A percentile compares a stretch with the other conserved stretches of the same genome.
These are phyloP conservation scores for Fusarium nelsonii DNA, from an alignment of 2,329 filamentous ascomycete genomes.

Conservation along the genomic window DNA sequence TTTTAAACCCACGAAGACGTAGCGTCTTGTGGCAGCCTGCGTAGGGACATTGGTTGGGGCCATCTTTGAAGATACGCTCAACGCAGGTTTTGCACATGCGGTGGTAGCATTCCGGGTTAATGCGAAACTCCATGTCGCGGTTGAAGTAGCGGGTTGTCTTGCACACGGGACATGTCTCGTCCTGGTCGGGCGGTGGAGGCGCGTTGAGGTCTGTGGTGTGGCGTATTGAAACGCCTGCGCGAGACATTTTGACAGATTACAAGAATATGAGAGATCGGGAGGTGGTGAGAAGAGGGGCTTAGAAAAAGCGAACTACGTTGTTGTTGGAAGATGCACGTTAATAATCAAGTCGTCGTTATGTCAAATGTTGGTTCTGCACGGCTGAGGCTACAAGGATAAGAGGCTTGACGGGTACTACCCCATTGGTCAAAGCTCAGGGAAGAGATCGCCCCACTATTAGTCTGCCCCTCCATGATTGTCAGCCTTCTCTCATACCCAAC, in stretches of 20 bases:
- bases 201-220: conserved; percentile 38
- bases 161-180: conserved; percentile 95
- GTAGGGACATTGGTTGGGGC: conserved; percentile 92
- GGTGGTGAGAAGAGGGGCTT: neutral
- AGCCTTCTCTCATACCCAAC: conserved; percentile 48
- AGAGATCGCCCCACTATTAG: neutral
- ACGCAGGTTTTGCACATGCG: conserved; percentile 98
- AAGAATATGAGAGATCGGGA: neutral
- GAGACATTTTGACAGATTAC: conserved; percentile 45
- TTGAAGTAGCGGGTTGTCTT: conserved; percentile 97
- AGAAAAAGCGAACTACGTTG: neutral
- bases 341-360: conserved; percentile 10
- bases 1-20: conserved; percentile 84
- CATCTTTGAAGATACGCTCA: conserved; percentile 90
- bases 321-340: conserved; percentile 7
- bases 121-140: conserved; percentile 91
- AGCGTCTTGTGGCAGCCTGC: conserved; percentile 89
- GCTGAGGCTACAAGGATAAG: conserved; percentile 40
- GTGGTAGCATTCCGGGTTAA: conserved; percentile 99
- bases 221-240: conserved; percentile 50
- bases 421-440: conserved; percentile 37
- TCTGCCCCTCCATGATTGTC: conserved; percentile 47
- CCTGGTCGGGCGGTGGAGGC: conserved; percentile 48
- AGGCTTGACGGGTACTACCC: conserved; percentile 8
- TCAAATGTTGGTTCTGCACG: conserved; percentile 40